Evolutionary conservation across 1,284 basidiomycete genomes (phyloP).

Genomic region (Marasmius fiardii): DNA sequence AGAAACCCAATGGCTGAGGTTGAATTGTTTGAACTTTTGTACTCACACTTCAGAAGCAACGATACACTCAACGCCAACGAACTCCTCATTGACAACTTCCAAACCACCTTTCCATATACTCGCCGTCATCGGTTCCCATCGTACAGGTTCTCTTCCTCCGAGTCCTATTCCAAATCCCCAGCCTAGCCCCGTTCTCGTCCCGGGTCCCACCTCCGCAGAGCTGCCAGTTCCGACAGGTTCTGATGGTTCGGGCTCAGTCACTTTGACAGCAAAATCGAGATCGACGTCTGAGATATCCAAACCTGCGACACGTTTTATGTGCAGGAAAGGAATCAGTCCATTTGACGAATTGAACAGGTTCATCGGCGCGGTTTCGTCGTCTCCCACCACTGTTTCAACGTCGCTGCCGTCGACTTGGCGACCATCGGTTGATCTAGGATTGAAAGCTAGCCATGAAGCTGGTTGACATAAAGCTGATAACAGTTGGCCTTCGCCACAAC

Average conservation of each 20-base stretch:
- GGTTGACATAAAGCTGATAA: conserved; percentile 69
- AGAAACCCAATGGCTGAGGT: too few relatives aligned
- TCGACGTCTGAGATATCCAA: conserved; percentile 59
- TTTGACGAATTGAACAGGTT: conserved; percentile 20
- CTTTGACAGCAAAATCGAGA: conserved; percentile 48
- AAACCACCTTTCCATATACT: conserved; percentile 84
- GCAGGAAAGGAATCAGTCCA: conserved; percentile 54
- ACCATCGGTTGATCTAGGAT: too few relatives aligned
- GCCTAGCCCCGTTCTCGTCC: too few relatives aligned
- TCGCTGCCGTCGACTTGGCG: conserved; percentile 14
- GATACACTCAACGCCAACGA: conserved; percentile 79
- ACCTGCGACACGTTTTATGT: conserved; percentile 57
- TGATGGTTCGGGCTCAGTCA: conserved; percentile 29
- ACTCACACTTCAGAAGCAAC: conserved; percentile 83
- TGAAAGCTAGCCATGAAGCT: conserved; percentile 57
- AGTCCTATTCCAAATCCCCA: neutral
- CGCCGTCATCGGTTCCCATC: conserved; percentile 76
- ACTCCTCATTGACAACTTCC: conserved; percentile 70
- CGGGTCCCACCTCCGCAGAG: neutral
- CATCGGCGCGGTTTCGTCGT: conserved; percentile 2
- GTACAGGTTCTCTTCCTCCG: conserved; percentile 23
- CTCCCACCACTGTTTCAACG: conserved; percentile 25
- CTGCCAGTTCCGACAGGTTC: neutral
- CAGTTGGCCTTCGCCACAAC: conserved; percentile 77
- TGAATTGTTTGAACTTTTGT: too few relatives aligned